A percentile compares a stretch with the other conserved stretches of the same genome.
Evolutionary conservation across 2,329 filamentous ascomycete species (phyloP).

Genomic region (Aureobasidium mangrovei): DNA sequence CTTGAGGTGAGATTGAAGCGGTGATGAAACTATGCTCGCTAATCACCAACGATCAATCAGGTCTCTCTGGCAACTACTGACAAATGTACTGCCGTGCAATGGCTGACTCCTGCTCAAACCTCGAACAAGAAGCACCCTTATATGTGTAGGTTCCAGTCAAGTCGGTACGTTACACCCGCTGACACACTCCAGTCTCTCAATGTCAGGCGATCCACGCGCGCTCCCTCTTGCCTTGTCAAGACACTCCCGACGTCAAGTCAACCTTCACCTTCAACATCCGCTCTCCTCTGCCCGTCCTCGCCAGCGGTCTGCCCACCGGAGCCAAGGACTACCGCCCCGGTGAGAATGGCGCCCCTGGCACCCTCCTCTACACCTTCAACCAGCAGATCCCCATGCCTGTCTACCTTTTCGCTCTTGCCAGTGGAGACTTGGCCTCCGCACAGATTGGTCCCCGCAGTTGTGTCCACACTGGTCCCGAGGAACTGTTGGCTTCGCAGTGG

Average conservation of each 20-base stretch:
- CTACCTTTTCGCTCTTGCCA: conserved; percentile 88
- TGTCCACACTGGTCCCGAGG: conserved; percentile 81
- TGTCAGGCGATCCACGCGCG: conserved; percentile 94
- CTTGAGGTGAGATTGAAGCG: conserved; percentile 33
- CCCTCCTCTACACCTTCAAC: conserved; percentile 69
- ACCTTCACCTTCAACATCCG: conserved; percentile 83
- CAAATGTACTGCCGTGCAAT: conserved; percentile 86
- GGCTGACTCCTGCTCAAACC: conserved; percentile 88
- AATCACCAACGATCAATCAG: conserved; percentile 23
- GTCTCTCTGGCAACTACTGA: conserved; percentile 74
- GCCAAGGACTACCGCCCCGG: conserved; percentile 43
- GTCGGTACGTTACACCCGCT: conserved; percentile 3
- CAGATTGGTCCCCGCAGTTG: conserved; percentile 75
- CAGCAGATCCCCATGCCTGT: conserved; percentile 89
- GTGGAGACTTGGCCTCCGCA: conserved; percentile 75
- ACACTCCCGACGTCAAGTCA: conserved; percentile 96
- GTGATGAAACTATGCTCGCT: neutral
- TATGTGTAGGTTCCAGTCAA: conserved; percentile 51
- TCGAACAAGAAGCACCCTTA: conserved; percentile 94
- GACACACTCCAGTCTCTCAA: conserved; percentile 57
- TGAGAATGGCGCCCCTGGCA: conserved; percentile 45
- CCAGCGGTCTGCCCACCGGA: conserved; percentile 64
- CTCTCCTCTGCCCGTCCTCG: conserved; percentile 81
- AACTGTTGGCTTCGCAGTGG: conserved; percentile 75
- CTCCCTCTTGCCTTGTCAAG: conserved; percentile 92